Evolutionary conservation across 805 yeast genomes (phyloP), one percentile per base, ranked within the genome.

Genomic region (Teunomyces atbi): DNA sequence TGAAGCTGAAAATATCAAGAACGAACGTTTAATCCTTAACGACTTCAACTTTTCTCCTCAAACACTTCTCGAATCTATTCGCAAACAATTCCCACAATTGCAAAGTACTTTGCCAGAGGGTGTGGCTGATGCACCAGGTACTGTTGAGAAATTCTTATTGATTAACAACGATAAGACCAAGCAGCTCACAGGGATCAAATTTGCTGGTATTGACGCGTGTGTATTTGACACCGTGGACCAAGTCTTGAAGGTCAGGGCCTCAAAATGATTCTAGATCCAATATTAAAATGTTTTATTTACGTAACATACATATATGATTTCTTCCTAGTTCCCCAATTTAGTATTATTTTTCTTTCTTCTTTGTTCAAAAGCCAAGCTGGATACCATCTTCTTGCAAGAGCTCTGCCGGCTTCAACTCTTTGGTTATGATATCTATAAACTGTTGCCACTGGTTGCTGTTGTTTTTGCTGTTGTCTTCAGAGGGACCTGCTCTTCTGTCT

Each of bases 1-100:
- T 46, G 76, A 74, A 53, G 66, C 61, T 45, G 62, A 60, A 29
- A 49, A 46, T 13, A 62, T 69, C 21, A 51, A 55, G 21, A 69
- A 67, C 11, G 53, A 72, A 42, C 66, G 78, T 53, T 51, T 58
- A 20, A 44, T 51, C 33, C 45, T 58, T 46, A 45, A 49, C 18
- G 45, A 47, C 32, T 54, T 48, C 12, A 32, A 45, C 13, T 58
- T 52, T 41, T 41, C 50, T 16, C 48, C 42, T 33, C 56, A 58
- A 21, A 47, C 44, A 44, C 45, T 54, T 33, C 45, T 55, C 33
- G 58, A 57, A 35, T 43, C 49, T 21, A 44, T 58, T 46, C 53
- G 49, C 39, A 30, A 36, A 18, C 23, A 47, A 33, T 51, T 53
- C 21, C 59, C 59, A 0, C 36, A 44, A 12, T 42, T 55, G 44